These are phyloP conservation scores for Pseudonectria foliicola DNA, from an alignment of 2,329 filamentous ascomycete species.

Conservation along the genomic window DNA sequence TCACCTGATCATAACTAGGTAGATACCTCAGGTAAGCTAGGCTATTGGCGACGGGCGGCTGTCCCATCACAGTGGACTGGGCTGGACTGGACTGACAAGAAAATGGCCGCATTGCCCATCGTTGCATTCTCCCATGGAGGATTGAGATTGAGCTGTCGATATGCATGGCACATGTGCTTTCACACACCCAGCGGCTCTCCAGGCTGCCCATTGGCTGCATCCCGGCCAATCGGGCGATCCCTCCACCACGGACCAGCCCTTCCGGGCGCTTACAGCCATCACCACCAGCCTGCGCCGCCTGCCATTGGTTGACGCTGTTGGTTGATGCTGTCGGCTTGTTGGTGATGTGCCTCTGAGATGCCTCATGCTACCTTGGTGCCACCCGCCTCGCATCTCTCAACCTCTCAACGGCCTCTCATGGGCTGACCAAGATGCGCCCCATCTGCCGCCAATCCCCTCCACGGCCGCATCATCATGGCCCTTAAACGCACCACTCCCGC, in stretches of 20 bases:
- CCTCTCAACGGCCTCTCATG: slow-evolving; percentile 3
- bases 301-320: slow-evolving; percentile 20
- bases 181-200: slow-evolving; percentile 7
- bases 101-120: too few species aligned
- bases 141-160: too few species aligned
- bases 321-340: slow-evolving; percentile 4
- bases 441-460: slow-evolving; percentile 3
- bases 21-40: too few species aligned
- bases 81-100: too few species aligned
- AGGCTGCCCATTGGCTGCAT: slow-evolving; percentile 18
- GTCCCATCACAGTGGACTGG: too few species aligned
- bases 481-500: slow-evolving; percentile 20
- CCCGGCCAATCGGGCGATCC: slow-evolving; percentile 20
- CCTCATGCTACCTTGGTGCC: slow-evolving; percentile 1
- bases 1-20: too few species aligned
- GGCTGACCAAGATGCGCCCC: slow-evolving; percentile 3
- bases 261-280: slow-evolving; percentile 26
- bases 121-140: too few species aligned
- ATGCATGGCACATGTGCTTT: slow-evolving; percentile 8
- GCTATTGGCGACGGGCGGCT: too few species aligned
- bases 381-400: slow-evolving; percentile 4
- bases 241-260: slow-evolving; percentile 11
- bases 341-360: neutral
- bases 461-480: slow-evolving; percentile 15
- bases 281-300: slow-evolving; percentile 2